phyloP scores from a whole-genome alignment of 805 yeast species.

The Blastobotrys parvus region DNA sequence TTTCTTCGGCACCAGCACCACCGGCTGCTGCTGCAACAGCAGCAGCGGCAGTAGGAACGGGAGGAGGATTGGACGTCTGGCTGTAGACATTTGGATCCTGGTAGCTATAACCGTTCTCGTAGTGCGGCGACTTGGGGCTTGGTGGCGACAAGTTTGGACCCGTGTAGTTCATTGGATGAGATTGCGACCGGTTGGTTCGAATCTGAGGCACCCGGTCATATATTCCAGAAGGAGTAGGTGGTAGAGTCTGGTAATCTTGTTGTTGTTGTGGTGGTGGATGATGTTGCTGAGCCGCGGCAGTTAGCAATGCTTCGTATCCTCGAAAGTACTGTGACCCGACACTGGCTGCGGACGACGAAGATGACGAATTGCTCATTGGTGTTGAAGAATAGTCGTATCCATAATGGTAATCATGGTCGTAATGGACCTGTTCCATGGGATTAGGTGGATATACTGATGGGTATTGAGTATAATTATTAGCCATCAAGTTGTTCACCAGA shows the following conservation, averaged over 20 bases:
- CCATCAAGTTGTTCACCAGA: neutral
- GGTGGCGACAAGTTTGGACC: no score
- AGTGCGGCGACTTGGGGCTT: neutral
- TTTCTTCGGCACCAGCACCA: no score
- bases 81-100: no score
- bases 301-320: slow-evolving; percentile 2
- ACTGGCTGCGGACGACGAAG: neutral
- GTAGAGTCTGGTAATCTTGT: neutral
- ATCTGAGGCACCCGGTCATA: slow-evolving; percentile 5
- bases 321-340: neutral
- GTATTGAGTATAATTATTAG: neutral
- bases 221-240: slow-evolving; percentile 2
- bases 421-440: neutral
- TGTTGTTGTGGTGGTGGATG: neutral
- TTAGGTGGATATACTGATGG: neutral
- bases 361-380: neutral
- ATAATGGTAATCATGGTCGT: neutral
- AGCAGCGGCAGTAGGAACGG: no score
- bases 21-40: no score
- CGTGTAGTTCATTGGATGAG: no score
- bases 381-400: neutral
- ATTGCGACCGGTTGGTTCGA: slow-evolving; percentile 1
- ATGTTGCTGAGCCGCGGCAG: neutral
- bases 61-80: no score
- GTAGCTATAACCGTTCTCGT: neutral